phyloP scores from a whole-genome alignment of 2,329 filamentous ascomycete species.

The Penicillium frequentans region DNA sequence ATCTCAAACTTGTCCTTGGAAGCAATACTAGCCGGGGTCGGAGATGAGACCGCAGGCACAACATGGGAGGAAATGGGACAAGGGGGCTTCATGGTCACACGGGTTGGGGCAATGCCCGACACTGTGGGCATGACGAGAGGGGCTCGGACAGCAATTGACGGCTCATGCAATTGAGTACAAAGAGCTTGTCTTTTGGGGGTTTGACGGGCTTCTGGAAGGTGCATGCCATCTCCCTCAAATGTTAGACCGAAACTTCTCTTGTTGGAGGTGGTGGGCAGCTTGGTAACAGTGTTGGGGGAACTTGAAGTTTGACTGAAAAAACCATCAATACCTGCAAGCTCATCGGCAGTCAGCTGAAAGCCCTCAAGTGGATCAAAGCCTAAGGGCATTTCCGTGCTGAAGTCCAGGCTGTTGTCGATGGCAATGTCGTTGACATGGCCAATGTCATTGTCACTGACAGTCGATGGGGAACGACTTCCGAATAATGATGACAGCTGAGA shows the following conservation, averaged over 20 bases:
- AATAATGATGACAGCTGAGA: not conserved
- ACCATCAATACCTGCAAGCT: too few relatives aligned
- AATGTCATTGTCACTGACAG: not conserved
- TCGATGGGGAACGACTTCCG: not conserved
- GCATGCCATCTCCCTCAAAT: not conserved
- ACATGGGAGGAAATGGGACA: not conserved
- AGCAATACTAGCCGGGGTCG: not conserved
- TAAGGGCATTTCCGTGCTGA: not conserved
- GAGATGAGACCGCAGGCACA: not conserved
- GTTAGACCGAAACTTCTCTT: not conserved
- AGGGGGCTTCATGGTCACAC: too few relatives aligned
- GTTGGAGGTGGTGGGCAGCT: not conserved
- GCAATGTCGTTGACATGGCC: not conserved
- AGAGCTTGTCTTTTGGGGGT: not conserved
- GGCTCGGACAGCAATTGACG: too few relatives aligned
- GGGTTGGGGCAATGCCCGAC: too few relatives aligned
- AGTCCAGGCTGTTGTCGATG: not conserved
- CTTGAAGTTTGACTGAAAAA: not conserved
- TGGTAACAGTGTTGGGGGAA: not conserved
- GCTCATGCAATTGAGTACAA: too few relatives aligned
- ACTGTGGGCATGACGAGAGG: not conserved
- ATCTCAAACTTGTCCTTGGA: not conserved
- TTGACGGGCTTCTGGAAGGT: not conserved
- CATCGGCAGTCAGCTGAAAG: not conserved
- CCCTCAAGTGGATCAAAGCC: not conserved